Conservation (phyloP, 345 rosid species). For the Salix arbutifolia region DNA sequence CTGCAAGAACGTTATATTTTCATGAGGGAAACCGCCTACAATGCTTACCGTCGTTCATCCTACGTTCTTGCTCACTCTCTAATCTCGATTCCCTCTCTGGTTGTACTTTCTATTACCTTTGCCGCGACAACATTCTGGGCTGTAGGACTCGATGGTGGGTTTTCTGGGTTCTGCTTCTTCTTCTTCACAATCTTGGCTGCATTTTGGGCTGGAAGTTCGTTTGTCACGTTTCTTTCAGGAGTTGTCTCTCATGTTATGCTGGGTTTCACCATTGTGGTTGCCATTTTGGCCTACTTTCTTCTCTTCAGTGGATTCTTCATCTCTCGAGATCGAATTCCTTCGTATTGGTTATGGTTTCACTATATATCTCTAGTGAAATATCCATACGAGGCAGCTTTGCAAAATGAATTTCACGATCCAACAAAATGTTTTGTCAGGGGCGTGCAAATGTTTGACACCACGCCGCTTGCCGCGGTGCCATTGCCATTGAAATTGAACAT, state of each 20-base stretch:
- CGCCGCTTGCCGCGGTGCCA: slow-evolving; percentile 18
- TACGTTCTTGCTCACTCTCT: slow-evolving; percentile 83
- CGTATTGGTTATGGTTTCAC: slow-evolving; percentile 90
- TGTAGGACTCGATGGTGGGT: slow-evolving; percentile 74
- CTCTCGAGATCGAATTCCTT: slow-evolving; percentile 62
- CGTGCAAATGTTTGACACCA: slow-evolving; percentile 31
- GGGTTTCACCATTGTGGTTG: slow-evolving; percentile 79
- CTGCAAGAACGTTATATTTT: slow-evolving; percentile 30
- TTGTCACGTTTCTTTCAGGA: slow-evolving; percentile 85
- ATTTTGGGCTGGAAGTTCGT: slow-evolving; percentile 94
- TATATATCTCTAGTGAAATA: slow-evolving; percentile 81
- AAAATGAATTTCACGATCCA: slow-evolving; percentile 22
- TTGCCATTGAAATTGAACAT: slow-evolving; percentile 12
- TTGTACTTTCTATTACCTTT: slow-evolving; percentile 62
- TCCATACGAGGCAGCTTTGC: slow-evolving; percentile 54
- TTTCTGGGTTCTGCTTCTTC: slow-evolving; percentile 66
- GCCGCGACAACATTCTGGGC: slow-evolving; percentile 69
- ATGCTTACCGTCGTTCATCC: slow-evolving; percentile 74
- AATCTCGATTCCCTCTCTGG: slow-evolving; percentile 60
- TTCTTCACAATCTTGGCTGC: slow-evolving; percentile 62
- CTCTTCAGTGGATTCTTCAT: slow-evolving; percentile 96
- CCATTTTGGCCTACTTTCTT: slow-evolving; percentile 76
- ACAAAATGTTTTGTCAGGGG: slow-evolving; percentile 31
- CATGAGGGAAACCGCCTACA: slow-evolving; percentile 35
- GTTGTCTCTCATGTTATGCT: slow-evolving; percentile 81